Conservation (phyloP, 2,329 filamentous ascomycete genomes). For the Ascosphaera acerosa region DNA sequence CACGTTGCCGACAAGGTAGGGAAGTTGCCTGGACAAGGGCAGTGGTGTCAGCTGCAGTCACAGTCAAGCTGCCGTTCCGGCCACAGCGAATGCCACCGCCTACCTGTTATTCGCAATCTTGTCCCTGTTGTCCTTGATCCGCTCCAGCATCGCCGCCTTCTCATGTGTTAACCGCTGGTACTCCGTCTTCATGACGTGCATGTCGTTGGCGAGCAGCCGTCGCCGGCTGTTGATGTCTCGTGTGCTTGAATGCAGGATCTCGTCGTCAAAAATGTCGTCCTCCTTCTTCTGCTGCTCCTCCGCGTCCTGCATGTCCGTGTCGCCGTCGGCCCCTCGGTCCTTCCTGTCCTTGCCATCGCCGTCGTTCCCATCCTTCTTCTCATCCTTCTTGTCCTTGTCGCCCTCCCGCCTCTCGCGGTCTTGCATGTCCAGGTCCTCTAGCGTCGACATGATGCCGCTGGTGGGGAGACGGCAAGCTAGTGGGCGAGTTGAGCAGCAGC, state of each 20-base stretch:
- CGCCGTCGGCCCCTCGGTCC: too few species aligned
- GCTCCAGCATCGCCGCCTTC: conserved; percentile 87
- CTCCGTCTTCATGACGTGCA: conserved; percentile 96
- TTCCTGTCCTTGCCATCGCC: conserved; percentile 28
- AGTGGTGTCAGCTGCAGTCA: background rate
- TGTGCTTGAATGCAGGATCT: conserved; percentile 81
- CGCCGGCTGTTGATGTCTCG: conserved; percentile 80
- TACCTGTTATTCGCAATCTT: conserved; percentile 99
- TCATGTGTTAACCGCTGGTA: conserved; percentile 83
- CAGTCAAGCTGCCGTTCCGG: background rate
- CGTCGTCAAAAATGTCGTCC: conserved; percentile 69
- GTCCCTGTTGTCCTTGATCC: conserved; percentile 96
- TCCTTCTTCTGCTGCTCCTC: conserved; percentile 39
- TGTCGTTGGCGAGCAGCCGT: conserved; percentile 87
- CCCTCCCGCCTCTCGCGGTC: conserved; percentile 52
- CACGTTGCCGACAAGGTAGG: conserved; percentile 94
- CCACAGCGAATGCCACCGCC: conserved; percentile 9
- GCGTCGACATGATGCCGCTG: conserved; percentile 45
- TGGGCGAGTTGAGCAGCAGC: too few species aligned
- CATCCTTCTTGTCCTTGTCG: conserved; percentile 36
- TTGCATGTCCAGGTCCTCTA: conserved; percentile 77
- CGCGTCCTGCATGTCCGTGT: conserved; percentile 80
- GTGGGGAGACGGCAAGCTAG: too few species aligned
- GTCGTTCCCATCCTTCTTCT: conserved; percentile 29
- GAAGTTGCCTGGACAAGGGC: conserved; percentile 46